Conservation (phyloP, 179 eudicot genomes). For the Nepenthes alata region DNA sequence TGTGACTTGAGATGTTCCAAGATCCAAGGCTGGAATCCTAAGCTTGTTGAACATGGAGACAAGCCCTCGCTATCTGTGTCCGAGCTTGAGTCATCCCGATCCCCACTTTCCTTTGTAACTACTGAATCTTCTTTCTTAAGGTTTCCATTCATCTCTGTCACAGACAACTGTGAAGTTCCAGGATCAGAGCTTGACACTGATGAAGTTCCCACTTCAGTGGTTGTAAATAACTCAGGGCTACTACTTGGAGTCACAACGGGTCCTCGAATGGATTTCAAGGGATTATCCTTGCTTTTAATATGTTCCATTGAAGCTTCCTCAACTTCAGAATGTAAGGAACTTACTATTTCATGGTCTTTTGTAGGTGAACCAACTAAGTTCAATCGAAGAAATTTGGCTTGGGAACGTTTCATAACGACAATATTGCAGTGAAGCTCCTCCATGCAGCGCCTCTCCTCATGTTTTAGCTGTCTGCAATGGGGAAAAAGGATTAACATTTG, state of each 20-base stretch:
- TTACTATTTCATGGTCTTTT: conserved; percentile 31
- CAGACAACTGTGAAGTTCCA: conserved; percentile 54
- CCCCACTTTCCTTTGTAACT: conserved; percentile 25
- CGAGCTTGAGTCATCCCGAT: conserved; percentile 29
- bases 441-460: conserved; percentile 78
- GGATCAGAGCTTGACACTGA: conserved; percentile 84
- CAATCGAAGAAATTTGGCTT: conserved; percentile 72
- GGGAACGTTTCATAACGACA: conserved; percentile 64
- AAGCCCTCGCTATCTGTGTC: conserved; percentile 58
- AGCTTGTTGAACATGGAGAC: conserved; percentile 52
- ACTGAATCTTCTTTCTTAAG: conserved; percentile 32
- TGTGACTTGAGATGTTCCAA: conserved; percentile 30
- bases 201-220: conserved; percentile 78
- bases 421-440: conserved; percentile 91
- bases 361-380: conserved; percentile 62
- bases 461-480: conserved; percentile 55
- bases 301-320: conserved; percentile 25
- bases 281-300: conserved; percentile 11
- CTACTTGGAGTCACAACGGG: conserved; percentile 80
- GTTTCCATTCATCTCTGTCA: conserved; percentile 20
- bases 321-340: conserved; percentile 18
- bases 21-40: conserved; percentile 68
- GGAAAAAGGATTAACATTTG: neutral
- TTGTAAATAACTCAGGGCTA: conserved; percentile 79
- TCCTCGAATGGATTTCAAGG: conserved; percentile 33